Conservation (phyloP, 2,329 filamentous ascomycete species). For the Trichoderma sp. region DNA sequence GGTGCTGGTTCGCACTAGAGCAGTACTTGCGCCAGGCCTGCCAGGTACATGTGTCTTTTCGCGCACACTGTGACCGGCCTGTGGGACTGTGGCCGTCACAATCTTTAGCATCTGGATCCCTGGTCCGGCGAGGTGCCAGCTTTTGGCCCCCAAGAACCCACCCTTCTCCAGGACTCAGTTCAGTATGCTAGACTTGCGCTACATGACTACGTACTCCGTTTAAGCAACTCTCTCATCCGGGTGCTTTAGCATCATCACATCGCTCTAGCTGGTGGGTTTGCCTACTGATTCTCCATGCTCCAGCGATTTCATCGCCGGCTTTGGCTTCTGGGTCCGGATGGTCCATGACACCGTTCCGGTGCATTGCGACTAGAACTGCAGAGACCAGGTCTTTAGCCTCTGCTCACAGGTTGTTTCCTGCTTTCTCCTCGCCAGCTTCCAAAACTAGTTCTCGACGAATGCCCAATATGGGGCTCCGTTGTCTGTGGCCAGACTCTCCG, state of each 20-base stretch:
- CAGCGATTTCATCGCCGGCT: not conserved
- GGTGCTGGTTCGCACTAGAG: not conserved
- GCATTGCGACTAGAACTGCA: not conserved
- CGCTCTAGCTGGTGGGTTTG: not conserved
- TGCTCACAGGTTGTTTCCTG: not conserved
- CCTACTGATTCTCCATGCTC: not conserved
- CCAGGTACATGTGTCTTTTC: not conserved
- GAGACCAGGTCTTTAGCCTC: not conserved
- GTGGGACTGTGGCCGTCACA: not conserved
- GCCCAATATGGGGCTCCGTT: not conserved
- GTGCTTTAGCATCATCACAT: not conserved
- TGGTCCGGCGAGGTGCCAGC: not conserved
- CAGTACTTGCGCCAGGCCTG: not conserved
- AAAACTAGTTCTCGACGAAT: not conserved
- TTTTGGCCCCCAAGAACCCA: conserved; percentile 2
- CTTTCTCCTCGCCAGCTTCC: not conserved
- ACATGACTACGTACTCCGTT: not conserved
- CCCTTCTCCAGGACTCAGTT: not conserved
- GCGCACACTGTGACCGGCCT: not conserved
- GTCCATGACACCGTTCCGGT: not conserved
- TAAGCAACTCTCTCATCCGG: not conserved
- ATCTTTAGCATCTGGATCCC: not conserved
- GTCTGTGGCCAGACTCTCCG: not conserved
- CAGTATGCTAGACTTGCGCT: not conserved
- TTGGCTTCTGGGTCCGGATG: not conserved